Evolutionary conservation across 2,329 filamentous ascomycete genomes (phyloP), one percentile per base, ranked within the genome.

Genomic region (Apiospora aurea): DNA sequence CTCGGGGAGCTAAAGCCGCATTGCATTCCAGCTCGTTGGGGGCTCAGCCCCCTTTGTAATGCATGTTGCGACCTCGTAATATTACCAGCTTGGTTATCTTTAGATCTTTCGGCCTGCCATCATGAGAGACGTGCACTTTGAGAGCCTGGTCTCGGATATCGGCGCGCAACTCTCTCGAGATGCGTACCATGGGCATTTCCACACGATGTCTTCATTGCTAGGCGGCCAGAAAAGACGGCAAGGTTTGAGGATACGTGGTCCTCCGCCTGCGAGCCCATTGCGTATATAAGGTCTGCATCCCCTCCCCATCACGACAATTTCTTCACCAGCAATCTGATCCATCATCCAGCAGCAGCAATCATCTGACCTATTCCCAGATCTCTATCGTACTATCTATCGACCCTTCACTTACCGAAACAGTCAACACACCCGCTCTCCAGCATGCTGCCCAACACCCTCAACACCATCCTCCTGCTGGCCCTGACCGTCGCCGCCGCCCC

Each of bases 401-500:
- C 13, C 24, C 4, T 29, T 29, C 24, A n/a, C 6, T 18, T 24
- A 29, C 11, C 5, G 51, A 53, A 51, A 3, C 8, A 51, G 21
- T 51, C 21, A 51, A 16, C 24, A 14, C 24, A 16, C 44, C 26
- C 24, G 26, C 26, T 29, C 13, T 29, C 6, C 51, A 53, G 29
- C 4, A 53, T 53, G 51, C 4, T 53, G 24, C 29, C 24, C 51
- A 53, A 53, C 24, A 29, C 51, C 24, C 51, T 53, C 2, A 53
- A 53, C 51, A 53, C 51, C 51, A 53, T 53, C 24, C 26, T 29
- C 24, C 24, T 53, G 51, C 29, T 53, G 51, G 51, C 51, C 11
- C 51, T 53, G 51, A 53, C 51, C 51, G 51, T 53, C 24, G 51
- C 51, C 5, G 51, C 51, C 26, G 51, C 51, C 51, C 49, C 51